Evolutionary conservation across 768 basidiomycete species (phyloP), one percentile per base, ranked within the genome.

Genomic region (Kwoniella mangroviensis): DNA sequence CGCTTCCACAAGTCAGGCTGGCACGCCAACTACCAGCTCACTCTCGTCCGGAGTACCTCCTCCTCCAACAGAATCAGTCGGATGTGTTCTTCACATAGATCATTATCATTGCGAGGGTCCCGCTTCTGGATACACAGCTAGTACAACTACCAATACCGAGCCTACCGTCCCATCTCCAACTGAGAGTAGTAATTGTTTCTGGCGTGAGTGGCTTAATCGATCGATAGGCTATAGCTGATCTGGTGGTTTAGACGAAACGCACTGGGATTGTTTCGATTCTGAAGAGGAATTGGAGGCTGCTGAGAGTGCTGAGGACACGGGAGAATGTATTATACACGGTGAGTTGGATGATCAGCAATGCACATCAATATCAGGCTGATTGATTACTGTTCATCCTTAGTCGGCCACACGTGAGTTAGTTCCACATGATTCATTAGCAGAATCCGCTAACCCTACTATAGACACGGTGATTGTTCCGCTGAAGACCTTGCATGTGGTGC

Each of bases 381-480:
- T 58, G 26, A 21, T 56, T 53, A 24, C 21, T 56, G 26, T 42
- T 15, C 34, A 41, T 28, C 34, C 17, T 28, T 22, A 71, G 67
- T 70, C 51, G 76, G 74, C 7, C 76, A 74, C 53, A 75, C 72
- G 60, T 59, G 26, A 59, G 57, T 59, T 13, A 22, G 4, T 26
- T 6, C 15, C 4, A 13, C 24, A 56, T 10, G 6, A 10, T 34
- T 7, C 34, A 34, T 34, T 7, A 7, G 0, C 34, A 34, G 0
- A 0, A 34, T 7, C 34, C 34, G 34, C 34, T 34, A 34, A 34
- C 6, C 34, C 34, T 34, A 34, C 6, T 22, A 28, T 34, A 59
- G 57, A 4, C 79, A 81, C 60, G 79, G 79, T 15, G 76, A 81
- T 63, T 81, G 79, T 56, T 77, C 74, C 13, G 72, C 76, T 17